A percentile compares a stretch with the other conserved stretches of the same genome.
Conservation (phyloP, 495 filamentous ascomycete species). For the Aspergillus saccharolyticus region DNA sequence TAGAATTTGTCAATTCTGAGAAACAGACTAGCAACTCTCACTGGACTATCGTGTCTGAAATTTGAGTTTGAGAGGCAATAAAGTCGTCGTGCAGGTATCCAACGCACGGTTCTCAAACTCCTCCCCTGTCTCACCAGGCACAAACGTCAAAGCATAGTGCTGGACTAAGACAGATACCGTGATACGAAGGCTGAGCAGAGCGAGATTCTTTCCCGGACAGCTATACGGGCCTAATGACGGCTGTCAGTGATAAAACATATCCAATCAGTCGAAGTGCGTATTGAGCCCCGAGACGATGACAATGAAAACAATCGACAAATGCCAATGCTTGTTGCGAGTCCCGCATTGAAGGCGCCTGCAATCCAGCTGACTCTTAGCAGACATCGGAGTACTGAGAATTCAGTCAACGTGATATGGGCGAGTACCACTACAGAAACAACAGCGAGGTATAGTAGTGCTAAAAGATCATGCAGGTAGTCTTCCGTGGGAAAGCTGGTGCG, state of each 20-base stretch:
- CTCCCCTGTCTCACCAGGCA: conserved; percentile 17
- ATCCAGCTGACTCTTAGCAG: conserved; percentile 3
- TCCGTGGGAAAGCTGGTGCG: conserved; percentile 1
- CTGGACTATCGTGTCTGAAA: conserved; percentile 2
- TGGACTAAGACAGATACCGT: conserved; percentile 13
- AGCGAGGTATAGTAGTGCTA: background rate
- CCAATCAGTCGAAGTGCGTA: background rate
- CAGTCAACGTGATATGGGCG: background rate
- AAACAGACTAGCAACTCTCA: too few relatives aligned
- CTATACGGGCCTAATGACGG: conserved; percentile 17
- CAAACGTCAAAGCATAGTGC: conserved; percentile 20
- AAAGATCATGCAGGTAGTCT: background rate
- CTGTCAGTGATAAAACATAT: conserved; percentile 3
- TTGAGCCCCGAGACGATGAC: conserved; percentile 32
- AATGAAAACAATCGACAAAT: conserved; percentile 41
- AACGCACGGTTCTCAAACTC: conserved; percentile 9
- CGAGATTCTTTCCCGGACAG: conserved; percentile 26
- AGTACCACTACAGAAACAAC: background rate
- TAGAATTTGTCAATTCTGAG: too few relatives aligned
- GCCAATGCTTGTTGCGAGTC: conserved; percentile 36
- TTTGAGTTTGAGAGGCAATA: conserved; percentile 10
- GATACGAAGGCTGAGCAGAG: conserved; percentile 21
- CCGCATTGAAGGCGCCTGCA: conserved; percentile 1
- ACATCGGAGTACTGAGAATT: background rate
- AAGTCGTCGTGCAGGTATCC: conserved; percentile 15